Evolutionary conservation across 2,329 filamentous ascomycete genomes (phyloP).

Genomic region (Ophiostoma pallidulum): DNA sequence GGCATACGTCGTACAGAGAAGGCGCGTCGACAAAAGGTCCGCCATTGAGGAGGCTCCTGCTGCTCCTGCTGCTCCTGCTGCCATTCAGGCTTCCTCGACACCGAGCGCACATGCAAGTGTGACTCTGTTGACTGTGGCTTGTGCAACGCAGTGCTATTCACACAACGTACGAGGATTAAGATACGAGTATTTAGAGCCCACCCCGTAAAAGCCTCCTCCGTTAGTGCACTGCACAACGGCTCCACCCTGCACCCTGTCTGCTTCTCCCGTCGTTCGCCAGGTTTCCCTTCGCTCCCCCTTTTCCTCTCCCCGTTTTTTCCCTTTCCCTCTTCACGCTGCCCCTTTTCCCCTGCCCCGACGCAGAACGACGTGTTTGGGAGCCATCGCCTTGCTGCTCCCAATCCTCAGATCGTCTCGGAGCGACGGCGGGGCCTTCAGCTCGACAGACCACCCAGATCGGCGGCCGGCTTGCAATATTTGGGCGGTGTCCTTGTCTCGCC

Average conservation of each 20-base stretch:
- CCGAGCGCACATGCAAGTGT: too few relatives aligned
- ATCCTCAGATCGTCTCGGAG: not conserved
- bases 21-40: too few relatives aligned
- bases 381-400: slow-evolving; percentile 1
- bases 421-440: not conserved
- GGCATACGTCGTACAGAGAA: too few relatives aligned
- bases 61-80: too few relatives aligned
- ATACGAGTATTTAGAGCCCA: too few relatives aligned
- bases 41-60: too few relatives aligned
- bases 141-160: too few relatives aligned
- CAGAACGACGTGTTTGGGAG: slow-evolving; percentile 7
- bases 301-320: slow-evolving; percentile 7
- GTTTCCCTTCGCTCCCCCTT: slow-evolving; percentile 2
- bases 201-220: too few relatives aligned
- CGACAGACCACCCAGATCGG: not conserved
- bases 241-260: slow-evolving; percentile 1
- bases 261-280: not conserved
- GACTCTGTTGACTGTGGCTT: too few relatives aligned
- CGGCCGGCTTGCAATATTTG: too few relatives aligned
- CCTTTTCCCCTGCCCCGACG: slow-evolving; percentile 8
- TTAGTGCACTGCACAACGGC: not conserved
- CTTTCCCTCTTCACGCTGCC: slow-evolving; percentile 2
- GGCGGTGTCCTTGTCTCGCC: not conserved
- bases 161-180: too few relatives aligned
- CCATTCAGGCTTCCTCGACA: too few relatives aligned